Base-by-base conservation (phyloP, 176 grass and related monocot species). In the Aegilops speltoides region DNA sequence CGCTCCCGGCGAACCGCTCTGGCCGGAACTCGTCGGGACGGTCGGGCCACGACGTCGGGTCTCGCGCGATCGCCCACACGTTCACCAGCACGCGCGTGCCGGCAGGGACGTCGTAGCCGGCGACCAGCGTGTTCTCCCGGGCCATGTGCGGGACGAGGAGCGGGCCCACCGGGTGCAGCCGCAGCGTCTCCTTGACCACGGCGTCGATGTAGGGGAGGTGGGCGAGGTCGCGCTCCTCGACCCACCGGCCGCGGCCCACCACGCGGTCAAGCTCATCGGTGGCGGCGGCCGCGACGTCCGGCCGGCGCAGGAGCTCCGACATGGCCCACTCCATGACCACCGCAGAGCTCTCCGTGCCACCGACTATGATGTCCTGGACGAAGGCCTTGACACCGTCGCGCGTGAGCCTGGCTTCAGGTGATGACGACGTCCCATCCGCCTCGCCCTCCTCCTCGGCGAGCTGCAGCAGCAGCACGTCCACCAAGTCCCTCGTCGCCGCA, bases 311-410 rank as follows among this genome's bases (percentile, higher is more conserved):
- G 20, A 93, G 92, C 86, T 93, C 92, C 31, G 86, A 61, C 62
- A 93, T 88, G 6, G 83, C 73, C 92, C 89, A 93, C 61, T 93
- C 89, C 34, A 91, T 69, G 7, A 88, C 77, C 71, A 85, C 88
- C 11, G 86, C 86, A 3, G 43, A 45, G 43, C 43, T 45, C 43
- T 45, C 43, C 43, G 43, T 45, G 43, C 43, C 43, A 45, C 76
- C 87, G 40, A 87, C 81, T 16, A 91, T 81, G 72, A 94, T 17
- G 77, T 94, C 92, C 77, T 79, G 87, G 52, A 88, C 75, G n/a
- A 91, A 79, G 0, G 70, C 84, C n/a, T 94, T 94, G 7, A 92
- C 77, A 2, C 92, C 82, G 5, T 85, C 80, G 5, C 92, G 85
- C 12, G 79, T 76, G 22, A 94, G 89, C 81, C 73, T 87, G 22